Conservation (phyloP, 2,329 filamentous ascomycete genomes). For the Boeremia exigua region DNA sequence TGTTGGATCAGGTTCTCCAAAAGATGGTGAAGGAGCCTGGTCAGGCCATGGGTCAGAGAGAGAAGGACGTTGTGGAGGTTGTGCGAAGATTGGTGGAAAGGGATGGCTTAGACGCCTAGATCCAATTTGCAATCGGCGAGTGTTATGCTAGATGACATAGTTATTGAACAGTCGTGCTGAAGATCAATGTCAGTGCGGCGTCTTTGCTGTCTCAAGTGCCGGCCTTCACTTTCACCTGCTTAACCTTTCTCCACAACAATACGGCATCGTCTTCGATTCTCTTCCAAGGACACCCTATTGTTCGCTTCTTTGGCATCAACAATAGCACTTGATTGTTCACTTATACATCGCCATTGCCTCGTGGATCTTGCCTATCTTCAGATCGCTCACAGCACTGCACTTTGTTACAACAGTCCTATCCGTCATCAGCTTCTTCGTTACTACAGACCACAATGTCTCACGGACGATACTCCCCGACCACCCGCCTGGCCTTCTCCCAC, state of each 20-base stretch:
- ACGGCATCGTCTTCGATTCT: not conserved
- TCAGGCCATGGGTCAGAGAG: slow-evolving; percentile 56
- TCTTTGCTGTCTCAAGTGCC: not conserved
- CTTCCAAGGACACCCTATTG: not conserved
- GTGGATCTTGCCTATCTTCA: not conserved
- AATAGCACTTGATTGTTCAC: not conserved
- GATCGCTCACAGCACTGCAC: too few relatives aligned
- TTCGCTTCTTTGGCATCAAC: not conserved
- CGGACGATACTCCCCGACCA: not conserved
- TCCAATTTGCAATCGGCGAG: not conserved
- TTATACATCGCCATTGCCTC: not conserved
- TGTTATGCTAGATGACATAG: not conserved
- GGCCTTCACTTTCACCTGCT: not conserved
- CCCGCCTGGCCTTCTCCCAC: not conserved
- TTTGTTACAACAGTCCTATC: not conserved
- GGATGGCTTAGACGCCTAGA: slow-evolving; percentile 75
- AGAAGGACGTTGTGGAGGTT: slow-evolving; percentile 72
- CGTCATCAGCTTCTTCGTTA: not conserved
- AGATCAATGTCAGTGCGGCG: not conserved
- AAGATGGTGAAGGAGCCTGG: slow-evolving; percentile 79
- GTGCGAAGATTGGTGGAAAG: slow-evolving; percentile 85
- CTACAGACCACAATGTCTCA: not conserved
- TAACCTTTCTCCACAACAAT: not conserved
- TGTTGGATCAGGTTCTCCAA: slow-evolving; percentile 86
- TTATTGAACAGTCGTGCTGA: not conserved